phyloP scores from a whole-genome alignment of 2,329 filamentous ascomycete genomes.

The Penicillium capsulatum region DNA sequence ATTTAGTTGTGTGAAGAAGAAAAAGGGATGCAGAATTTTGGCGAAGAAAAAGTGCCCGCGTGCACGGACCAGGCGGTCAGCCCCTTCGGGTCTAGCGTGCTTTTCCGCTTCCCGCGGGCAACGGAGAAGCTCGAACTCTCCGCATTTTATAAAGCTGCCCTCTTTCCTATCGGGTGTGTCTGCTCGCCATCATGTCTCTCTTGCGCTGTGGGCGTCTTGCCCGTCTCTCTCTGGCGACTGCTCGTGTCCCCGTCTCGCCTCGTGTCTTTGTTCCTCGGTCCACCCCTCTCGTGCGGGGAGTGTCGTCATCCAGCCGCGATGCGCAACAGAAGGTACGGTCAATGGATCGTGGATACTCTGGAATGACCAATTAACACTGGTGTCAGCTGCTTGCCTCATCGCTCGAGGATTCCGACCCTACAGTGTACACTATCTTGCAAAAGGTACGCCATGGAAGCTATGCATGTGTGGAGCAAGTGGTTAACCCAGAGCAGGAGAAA shows the following conservation, averaged over 20 bases:
- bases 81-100: constrained; percentile 21
- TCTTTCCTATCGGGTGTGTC: constrained; percentile 20
- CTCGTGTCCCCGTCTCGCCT: constrained; percentile 21
- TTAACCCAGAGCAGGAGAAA: constrained; percentile 67
- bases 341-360: neutral
- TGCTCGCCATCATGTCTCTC: constrained; percentile 30
- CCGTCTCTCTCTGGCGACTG: constrained; percentile 29
- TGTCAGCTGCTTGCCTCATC: constrained; percentile 70
- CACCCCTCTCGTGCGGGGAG: constrained; percentile 34
- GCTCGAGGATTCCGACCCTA: constrained; percentile 79
- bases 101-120: constrained; percentile 37
- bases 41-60: constrained; percentile 15
- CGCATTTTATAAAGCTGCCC: constrained; percentile 18
- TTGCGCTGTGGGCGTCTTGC: constrained; percentile 36
- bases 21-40: constrained; percentile 15
- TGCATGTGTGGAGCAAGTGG: constrained; percentile 4
- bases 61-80: constrained; percentile 22
- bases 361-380: constrained; percentile 8
- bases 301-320: constrained; percentile 39
- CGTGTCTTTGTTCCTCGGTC: constrained; percentile 22
- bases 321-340: constrained; percentile 40
- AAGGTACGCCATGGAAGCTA: constrained; percentile 57
- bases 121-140: constrained; percentile 25
- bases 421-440: constrained; percentile 83
- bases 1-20: constrained; percentile 41